Base-by-base conservation (phyloP, 2,329 filamentous ascomycete genomes). In the Acrocalymma vagum region DNA sequence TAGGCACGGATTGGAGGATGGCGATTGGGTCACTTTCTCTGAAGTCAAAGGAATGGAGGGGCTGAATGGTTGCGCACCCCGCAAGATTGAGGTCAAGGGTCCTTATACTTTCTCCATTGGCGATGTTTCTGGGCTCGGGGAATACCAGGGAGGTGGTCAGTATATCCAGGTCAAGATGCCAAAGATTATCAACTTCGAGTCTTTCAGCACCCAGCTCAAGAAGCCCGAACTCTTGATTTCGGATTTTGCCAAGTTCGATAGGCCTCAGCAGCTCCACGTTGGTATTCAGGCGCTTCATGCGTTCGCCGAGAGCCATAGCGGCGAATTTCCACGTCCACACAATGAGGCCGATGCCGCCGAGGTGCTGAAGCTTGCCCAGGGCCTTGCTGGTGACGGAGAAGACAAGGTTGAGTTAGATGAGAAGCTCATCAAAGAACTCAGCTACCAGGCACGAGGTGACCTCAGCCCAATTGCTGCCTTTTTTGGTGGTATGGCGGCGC, bases 151-250 rank as follows among this genome's bases (percentile, higher is more conserved):
- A 35, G 93, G 93, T 30, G 94, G 94, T 46, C 82, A 96, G 45
- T 99, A 88, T 71, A 87, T 89, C 25, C 94, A 99, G 72, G 94
- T 97, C 71, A 99, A 97, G 81, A 96, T 96, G 93, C 94, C 94
- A 34, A 96, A 94, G 75, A 83, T 90, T 38, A 74, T 97, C 61
- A 83, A 94, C 67, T 99, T 97, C 74, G 89, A 96, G 75, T 79
- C 84, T 26, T 82, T 96, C 42, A 85, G 85, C 27, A 76, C 83
- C 36, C 83, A 95, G 46, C 72, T 96, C 41, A 90, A 90, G 72
- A 88, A 90, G 42, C 94, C 94, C 3, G 93, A 96, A 61, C 84
- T 95, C 51, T 74, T 97, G 62, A 83, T 96, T 46, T 95, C 94
- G 15, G 94, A 99, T 69, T 99, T 92, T 65, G 94, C 94, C 72